Percentiles rank a stretch among this genome's conserved stretches.
Evolutionary conservation across 1,284 basidiomycete species (phyloP).

Genomic region (Ustilago nuda): DNA sequence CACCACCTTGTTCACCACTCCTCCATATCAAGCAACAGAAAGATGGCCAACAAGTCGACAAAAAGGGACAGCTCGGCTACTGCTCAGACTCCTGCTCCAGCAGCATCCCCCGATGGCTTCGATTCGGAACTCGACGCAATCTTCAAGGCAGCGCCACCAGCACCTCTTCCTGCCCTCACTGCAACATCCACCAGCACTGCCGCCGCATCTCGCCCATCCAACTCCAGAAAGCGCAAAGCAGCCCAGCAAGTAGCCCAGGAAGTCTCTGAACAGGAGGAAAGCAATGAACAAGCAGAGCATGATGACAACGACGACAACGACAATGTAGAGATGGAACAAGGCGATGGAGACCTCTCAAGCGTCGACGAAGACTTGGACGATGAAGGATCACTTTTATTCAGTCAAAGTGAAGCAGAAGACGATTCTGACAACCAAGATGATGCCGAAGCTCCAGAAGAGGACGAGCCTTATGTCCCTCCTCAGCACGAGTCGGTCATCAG

Average conservation of each 20-base stretch:
- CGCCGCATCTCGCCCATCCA: constrained; percentile 19
- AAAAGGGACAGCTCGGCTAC: constrained; percentile 6
- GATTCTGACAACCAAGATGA: constrained; percentile 19
- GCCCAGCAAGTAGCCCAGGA: constrained; percentile 8
- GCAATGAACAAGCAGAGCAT: constrained; percentile 11
- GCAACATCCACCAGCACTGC: constrained; percentile 1
- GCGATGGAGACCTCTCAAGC: constrained; percentile 44
- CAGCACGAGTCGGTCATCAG: constrained; percentile 70
- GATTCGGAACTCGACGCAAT: constrained; percentile 64
- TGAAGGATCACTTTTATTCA: constrained; percentile 37
- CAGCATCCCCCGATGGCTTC: constrained; percentile 28
- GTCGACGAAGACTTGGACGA: constrained; percentile 38
- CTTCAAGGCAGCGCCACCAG: constrained; percentile 49
- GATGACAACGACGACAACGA: constrained; percentile 24
- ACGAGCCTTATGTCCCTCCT: constrained; percentile 56
- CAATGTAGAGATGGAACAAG: constrained; percentile 42
- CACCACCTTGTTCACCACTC: neutral
- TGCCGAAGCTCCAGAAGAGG: constrained; percentile 21
- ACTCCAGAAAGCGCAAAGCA: constrained; percentile 42
- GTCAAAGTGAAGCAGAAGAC: constrained; percentile 29
- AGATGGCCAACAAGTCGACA: constrained; percentile 32
- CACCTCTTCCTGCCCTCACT: constrained; percentile 10
- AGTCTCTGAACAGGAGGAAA: constrained; percentile 5
- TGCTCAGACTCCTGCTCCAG: neutral
- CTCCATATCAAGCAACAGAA: constrained; percentile 2